Percentiles rank a stretch among this genome's conserved stretches.
Conservation (phyloP, 148 eudicot genomes). For the Simmondsia chinensis region DNA sequence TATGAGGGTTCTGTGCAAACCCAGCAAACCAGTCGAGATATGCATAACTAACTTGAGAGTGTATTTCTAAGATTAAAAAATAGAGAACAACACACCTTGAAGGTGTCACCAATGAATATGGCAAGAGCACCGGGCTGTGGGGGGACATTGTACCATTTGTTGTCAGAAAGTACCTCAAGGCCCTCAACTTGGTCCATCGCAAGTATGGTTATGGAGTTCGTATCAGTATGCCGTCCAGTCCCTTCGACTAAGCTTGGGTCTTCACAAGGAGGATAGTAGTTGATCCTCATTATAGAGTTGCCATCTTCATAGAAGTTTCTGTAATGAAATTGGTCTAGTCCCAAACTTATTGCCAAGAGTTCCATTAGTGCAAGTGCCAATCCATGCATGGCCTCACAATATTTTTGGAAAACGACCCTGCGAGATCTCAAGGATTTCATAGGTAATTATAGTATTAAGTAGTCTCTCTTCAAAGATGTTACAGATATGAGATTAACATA, state of each 20-base stretch:
- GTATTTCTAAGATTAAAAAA: no score
- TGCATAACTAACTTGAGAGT: no score
- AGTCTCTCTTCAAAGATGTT: no score
- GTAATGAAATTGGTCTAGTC: slow-evolving; percentile 16
- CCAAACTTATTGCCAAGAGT: slow-evolving; percentile 31
- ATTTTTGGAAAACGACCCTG: slow-evolving; percentile 23
- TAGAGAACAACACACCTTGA: slow-evolving; percentile 22
- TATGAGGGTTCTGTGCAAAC: no score
- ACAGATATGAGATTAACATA: no score
- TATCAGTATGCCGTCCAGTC: slow-evolving; percentile 55
- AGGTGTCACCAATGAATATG: slow-evolving; percentile 51
- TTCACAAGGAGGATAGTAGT: slow-evolving; percentile 45
- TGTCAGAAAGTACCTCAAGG: slow-evolving; percentile 34
- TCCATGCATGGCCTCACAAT: slow-evolving; percentile 24
- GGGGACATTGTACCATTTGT: slow-evolving; percentile 31
- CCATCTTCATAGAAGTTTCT: slow-evolving; percentile 30
- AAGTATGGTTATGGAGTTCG: slow-evolving; percentile 40
- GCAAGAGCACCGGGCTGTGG: slow-evolving; percentile 39
- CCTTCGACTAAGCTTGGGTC: slow-evolving; percentile 35
- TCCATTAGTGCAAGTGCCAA: slow-evolving; percentile 19
- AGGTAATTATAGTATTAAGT: no score
- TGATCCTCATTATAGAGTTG: slow-evolving; percentile 36
- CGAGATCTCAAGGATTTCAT: no score
- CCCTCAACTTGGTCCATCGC: slow-evolving; percentile 51
- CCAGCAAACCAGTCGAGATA: no score